phyloP scores from a whole-genome alignment of 768 basidiomycete species.

The Boletales sp. region DNA sequence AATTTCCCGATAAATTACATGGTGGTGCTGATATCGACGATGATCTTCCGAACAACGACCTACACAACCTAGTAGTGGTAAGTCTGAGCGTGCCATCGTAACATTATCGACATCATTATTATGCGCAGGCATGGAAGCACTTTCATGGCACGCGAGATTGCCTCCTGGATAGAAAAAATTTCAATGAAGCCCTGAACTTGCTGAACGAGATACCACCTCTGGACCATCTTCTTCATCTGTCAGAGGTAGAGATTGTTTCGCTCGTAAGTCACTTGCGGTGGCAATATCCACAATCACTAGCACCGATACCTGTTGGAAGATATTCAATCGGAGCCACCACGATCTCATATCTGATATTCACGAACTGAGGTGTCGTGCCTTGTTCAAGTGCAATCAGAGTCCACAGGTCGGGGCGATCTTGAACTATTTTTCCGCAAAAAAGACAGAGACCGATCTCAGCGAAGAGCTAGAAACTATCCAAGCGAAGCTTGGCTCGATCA shows the following conservation, averaged over 20 bases:
- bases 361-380: slow-evolving; percentile 3
- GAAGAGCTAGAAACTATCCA: slow-evolving; percentile 7
- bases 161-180: neutral
- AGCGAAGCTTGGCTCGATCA: slow-evolving; percentile 7
- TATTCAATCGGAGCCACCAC: slow-evolving; percentile 9
- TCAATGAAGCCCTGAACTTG: neutral
- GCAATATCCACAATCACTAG: neutral
- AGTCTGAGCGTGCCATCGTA: neutral
- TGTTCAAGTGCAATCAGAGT: neutral
- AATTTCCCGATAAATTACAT: neutral
- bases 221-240: neutral
- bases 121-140: slow-evolving; percentile 1
- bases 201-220: slow-evolving; percentile 1
- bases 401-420: neutral
- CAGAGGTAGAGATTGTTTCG: neutral
- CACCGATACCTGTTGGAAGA: slow-evolving; percentile 1
- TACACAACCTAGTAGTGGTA: neutral
- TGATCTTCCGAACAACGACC: neutral
- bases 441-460: neutral
- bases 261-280: slow-evolving; percentile 3
- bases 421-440: neutral
- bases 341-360: slow-evolving; percentile 9
- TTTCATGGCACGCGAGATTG: neutral
- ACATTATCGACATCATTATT: neutral
- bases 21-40: neutral